phyloP scores from a whole-genome alignment of 1,284 basidiomycete genomes.

The Boletus hoseneyae region DNA sequence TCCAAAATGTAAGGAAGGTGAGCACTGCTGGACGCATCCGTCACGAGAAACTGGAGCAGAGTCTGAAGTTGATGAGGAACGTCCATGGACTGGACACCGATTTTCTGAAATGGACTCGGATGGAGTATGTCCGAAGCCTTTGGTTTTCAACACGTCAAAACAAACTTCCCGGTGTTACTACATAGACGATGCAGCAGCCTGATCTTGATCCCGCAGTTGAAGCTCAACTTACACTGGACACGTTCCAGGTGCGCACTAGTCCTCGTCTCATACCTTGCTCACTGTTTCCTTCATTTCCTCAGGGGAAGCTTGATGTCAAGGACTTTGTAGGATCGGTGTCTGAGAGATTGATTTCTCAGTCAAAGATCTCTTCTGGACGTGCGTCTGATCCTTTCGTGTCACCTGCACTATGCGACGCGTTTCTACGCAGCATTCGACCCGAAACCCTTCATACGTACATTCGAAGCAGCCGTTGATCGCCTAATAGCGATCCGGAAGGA shows the following conservation, averaged over 20 bases:
- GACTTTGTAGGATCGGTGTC: slow-evolving; percentile 86
- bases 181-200: slow-evolving; percentile 26
- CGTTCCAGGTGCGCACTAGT: slow-evolving; percentile 54
- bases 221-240: slow-evolving; percentile 60
- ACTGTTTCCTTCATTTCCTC: slow-evolving; percentile 32
- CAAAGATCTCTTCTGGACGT: slow-evolving; percentile 82
- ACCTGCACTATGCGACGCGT: slow-evolving; percentile 5
- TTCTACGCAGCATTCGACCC: slow-evolving; percentile 80
- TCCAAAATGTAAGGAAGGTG: slow-evolving; percentile 59
- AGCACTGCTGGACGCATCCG: slow-evolving; percentile 55
- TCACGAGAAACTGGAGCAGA: slow-evolving; percentile 65
- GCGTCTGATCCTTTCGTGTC: slow-evolving; percentile 34
- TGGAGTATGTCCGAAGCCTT: slow-evolving; percentile 9
- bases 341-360: slow-evolving; percentile 82
- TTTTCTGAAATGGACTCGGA: no score
- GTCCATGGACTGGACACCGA: slow-evolving; percentile 16
- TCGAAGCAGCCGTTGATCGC: slow-evolving; percentile 86
- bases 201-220: slow-evolving; percentile 54
- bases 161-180: no score
- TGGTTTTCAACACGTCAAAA: slow-evolving; percentile 33
- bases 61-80: slow-evolving; percentile 52
- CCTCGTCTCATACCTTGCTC: neutral
- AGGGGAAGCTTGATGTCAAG: slow-evolving; percentile 90
- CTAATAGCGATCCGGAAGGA: slow-evolving; percentile 84
- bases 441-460: slow-evolving; percentile 87